Base-by-base conservation (phyloP, 2,329 filamentous ascomycete genomes). In the Aspergillus texensis region DNA sequence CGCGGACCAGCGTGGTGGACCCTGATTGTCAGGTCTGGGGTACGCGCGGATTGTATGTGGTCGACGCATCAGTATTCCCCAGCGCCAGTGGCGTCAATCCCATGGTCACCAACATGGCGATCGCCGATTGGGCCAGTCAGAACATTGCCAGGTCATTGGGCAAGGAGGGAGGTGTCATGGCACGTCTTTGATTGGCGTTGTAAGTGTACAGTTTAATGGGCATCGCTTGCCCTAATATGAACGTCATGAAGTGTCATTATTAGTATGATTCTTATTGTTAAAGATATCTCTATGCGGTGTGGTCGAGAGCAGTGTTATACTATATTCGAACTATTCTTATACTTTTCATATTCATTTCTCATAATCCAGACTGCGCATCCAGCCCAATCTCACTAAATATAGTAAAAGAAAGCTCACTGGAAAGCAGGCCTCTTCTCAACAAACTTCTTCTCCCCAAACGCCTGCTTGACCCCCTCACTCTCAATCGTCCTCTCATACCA, bases 81-180 rank as follows among this genome's bases (percentile, higher is more conserved):
- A 82, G 81, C 63, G 81, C 82, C 21, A 83, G 80, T 62, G 82
- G 82, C 12, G 82, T 83, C 30, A 84, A 84, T 57, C 82, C 82
- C 3, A 84, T 84, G 82, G 70, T 84, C 53, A 84, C 81, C 57
- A 83, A 79, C 60, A 82, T 84, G 82, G 82, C 78, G 5, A 82
- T 84, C 58, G 77, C 80, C 6, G 81, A 84, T 65, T 81, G 77
- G 74, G 78, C 80, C 10, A 81, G 79, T 65, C 73, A 73, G 43
- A 78, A 78, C 16, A 68, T 83, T 50, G 76, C 73, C 6, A 73
- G 71, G 65, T 68, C 64, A 26, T 62, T 81, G 69, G 57, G 50
- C 14, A 62, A 62, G 10, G 58, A 67, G 14, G 66, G 48, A 19
- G 64, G 28, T 12, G 54, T 68, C n/a, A 66, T 70, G 63, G 71